These are phyloP conservation scores for Pseudoscleropodium purum DNA, from an alignment of 225 moss, liverwort and hornwort species.

Conservation along the genomic window DNA sequence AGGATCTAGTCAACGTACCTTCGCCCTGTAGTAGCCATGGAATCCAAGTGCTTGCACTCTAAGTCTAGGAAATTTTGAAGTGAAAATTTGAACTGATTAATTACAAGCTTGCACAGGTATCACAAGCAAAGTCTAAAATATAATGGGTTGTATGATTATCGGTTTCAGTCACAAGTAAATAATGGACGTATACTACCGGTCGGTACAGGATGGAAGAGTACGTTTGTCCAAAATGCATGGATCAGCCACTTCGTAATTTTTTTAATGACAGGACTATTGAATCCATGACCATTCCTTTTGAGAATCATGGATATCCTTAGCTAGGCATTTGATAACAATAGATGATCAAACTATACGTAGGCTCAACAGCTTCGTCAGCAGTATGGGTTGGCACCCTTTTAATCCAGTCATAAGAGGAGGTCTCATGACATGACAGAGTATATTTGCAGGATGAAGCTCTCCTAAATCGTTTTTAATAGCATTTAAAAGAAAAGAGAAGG, in stretches of 20 bases:
- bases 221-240: background rate
- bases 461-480: background rate
- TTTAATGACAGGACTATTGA: background rate
- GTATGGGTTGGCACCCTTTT: background rate
- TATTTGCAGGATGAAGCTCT: background rate
- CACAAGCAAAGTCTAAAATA: background rate
- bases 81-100: background rate
- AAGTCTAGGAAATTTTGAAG: background rate
- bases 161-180: background rate
- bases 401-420: background rate
- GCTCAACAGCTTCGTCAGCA: background rate
- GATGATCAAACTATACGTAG: background rate
- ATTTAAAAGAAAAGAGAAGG: background rate
- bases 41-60: background rate
- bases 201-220: background rate
- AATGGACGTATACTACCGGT: background rate
- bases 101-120: background rate
- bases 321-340: background rate
- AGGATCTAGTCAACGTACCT: background rate
- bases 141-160: background rate
- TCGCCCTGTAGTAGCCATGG: background rate
- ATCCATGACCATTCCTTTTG: background rate
- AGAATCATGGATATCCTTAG: background rate
- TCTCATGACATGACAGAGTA: background rate
- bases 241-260: background rate